phyloP scores from a whole-genome alignment of 768 basidiomycete species.

The Podaxis sp. region DNA sequence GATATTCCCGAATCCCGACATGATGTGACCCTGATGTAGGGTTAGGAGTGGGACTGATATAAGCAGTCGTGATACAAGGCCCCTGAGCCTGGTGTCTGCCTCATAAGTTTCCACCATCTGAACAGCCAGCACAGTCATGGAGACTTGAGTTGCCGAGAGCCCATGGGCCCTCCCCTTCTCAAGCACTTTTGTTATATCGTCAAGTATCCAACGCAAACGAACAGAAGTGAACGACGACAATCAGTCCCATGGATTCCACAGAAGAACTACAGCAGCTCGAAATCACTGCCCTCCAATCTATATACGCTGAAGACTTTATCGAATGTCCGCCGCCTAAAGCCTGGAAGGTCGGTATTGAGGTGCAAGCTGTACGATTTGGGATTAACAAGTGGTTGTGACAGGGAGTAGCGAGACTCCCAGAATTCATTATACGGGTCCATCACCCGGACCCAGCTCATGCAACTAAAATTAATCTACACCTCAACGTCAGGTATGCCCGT shows the following conservation, averaged over 20 bases:
- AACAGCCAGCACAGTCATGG: constrained; percentile 39
- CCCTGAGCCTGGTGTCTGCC: not conserved
- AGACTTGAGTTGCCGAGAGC: constrained; percentile 76
- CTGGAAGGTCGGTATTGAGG: constrained; percentile 63
- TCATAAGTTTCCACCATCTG: not conserved
- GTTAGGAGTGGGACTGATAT: not conserved
- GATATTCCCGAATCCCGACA: too few species aligned
- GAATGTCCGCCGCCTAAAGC: constrained; percentile 71
- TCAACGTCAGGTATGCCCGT: constrained; percentile 62
- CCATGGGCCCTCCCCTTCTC: constrained; percentile 60
- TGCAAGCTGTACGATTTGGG: not conserved
- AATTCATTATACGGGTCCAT: constrained; percentile 70
- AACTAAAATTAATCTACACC: constrained; percentile 55
- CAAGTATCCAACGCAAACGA: constrained; percentile 15
- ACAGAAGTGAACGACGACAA: not conserved
- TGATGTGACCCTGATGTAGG: not conserved
- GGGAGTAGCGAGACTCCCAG: constrained; percentile 66
- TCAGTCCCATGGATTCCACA: constrained; percentile 58
- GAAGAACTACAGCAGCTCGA: constrained; percentile 65
- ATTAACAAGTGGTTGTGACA: constrained; percentile 21
- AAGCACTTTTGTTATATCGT: constrained; percentile 37
- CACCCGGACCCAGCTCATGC: constrained; percentile 59
- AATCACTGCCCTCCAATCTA: constrained; percentile 76
- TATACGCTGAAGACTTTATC: constrained; percentile 75
- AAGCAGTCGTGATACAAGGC: not conserved